A percentile compares a stretch with the other conserved stretches of the same genome.
phyloP scores from a whole-genome alignment of 73 alveolate genomes.

The Diophrys sp. region DNA sequence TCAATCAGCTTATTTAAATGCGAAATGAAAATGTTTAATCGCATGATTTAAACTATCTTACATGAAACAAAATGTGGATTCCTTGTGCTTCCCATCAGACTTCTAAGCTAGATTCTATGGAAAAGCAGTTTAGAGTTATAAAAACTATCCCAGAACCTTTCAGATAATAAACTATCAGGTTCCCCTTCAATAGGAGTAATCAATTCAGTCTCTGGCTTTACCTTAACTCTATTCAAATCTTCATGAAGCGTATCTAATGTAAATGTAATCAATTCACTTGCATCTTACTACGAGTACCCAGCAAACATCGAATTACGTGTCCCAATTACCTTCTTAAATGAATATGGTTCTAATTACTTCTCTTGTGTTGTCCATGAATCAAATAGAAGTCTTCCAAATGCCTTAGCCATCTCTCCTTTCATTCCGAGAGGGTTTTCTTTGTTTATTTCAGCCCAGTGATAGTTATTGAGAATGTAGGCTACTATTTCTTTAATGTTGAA shows the following conservation, averaged over 20 bases:
- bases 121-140: too few relatives aligned
- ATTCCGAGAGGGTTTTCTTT: conserved; percentile 91
- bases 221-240: conserved; percentile 82
- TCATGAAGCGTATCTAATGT: conserved; percentile 97
- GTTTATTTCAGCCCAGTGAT: conserved; percentile 78
- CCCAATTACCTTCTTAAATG: conserved; percentile 70
- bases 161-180: too few relatives aligned
- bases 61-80: too few relatives aligned
- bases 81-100: too few relatives aligned
- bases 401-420: conserved; percentile 86
- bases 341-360: conserved; percentile 62
- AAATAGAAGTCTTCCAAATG: conserved; percentile 85
- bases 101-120: too few relatives aligned
- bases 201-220: conserved; percentile 55
- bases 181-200: conserved; percentile 42
- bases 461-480: conserved; percentile 73
- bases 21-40: too few relatives aligned
- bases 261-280: conserved; percentile 89
- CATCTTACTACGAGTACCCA: conserved; percentile 81
- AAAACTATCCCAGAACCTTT: too few relatives aligned
- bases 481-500: conserved; percentile 81
- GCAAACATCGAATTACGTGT: conserved; percentile 63
- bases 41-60: too few relatives aligned
- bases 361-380: conserved; percentile 78
- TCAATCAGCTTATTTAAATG: conserved; percentile 16